phyloP scores from a whole-genome alignment of 768 basidiomycete species.

The Kondoa malvinella region DNA sequence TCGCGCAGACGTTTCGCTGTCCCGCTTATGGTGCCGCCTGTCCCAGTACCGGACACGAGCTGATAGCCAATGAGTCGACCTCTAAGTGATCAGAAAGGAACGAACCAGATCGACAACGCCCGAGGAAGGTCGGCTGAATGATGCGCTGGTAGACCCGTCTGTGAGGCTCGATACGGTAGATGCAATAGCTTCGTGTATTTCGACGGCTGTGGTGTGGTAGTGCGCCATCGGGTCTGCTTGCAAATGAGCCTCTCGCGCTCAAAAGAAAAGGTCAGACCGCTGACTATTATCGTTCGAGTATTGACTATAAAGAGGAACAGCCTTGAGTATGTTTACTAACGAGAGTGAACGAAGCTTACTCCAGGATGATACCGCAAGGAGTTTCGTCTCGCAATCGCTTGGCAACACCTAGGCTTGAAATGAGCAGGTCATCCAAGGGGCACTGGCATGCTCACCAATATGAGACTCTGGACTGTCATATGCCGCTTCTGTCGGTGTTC shows the following conservation, averaged over 20 bases:
- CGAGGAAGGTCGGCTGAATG: conserved; percentile 29
- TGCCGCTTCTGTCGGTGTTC: conserved; percentile 75
- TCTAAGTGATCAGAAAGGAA: neutral
- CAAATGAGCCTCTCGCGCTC: neutral
- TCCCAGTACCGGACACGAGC: conserved; percentile 73
- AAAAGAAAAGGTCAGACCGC: conserved; percentile 27
- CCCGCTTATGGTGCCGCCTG: conserved; percentile 89
- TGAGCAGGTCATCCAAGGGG: neutral
- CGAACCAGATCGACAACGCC: conserved; percentile 54
- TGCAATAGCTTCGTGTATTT: conserved; percentile 70
- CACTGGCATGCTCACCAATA: conserved; percentile 35
- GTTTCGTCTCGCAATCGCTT: conserved; percentile 57
- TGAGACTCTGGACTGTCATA: conserved; percentile 81
- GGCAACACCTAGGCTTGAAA: conserved; percentile 52
- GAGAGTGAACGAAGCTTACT: conserved; percentile 31
- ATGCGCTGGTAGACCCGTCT: conserved; percentile 67
- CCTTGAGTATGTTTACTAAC: neutral
- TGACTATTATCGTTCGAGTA: conserved; percentile 58
- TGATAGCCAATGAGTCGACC: conserved; percentile 28
- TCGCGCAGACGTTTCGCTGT: conserved; percentile 62
- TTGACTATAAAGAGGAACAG: conserved; percentile 35
- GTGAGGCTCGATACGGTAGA: conserved; percentile 45
- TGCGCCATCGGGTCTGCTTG: conserved; percentile 42
- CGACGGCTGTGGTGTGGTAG: conserved; percentile 73
- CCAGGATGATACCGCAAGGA: conserved; percentile 69